Evolutionary conservation across 2,329 filamentous ascomycete species (phyloP).

Genomic region (Diaporthe destruens): DNA sequence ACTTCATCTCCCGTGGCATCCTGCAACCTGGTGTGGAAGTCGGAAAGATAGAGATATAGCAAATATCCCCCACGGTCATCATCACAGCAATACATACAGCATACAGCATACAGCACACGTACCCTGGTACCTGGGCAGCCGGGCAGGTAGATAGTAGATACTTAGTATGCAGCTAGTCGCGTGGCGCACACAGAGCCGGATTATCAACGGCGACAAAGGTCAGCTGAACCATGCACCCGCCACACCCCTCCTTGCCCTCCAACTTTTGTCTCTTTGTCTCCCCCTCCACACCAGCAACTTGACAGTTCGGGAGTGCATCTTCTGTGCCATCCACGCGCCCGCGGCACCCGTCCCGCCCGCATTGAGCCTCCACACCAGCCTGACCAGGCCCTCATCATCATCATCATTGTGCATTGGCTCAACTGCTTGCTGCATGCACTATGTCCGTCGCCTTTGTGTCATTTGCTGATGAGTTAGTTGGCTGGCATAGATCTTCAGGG

Average conservation of each 20-base stretch:
- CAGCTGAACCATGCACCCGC: constrained; percentile 10
- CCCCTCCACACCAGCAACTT: constrained; percentile 8
- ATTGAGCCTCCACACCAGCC: not conserved
- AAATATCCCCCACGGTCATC: not conserved
- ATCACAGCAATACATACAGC: not conserved
- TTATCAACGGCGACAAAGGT: constrained; percentile 5
- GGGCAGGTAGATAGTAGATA: no score
- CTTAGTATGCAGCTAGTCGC: constrained; percentile 14
- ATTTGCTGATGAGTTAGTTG: constrained; percentile 6
- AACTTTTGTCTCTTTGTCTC: no score
- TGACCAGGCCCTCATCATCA: no score
- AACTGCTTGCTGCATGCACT: not conserved
- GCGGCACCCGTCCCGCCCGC: constrained; percentile 13
- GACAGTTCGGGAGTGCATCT: not conserved
- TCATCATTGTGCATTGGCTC: constrained; percentile 19
- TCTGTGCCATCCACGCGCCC: not conserved
- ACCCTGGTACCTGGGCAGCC: no score
- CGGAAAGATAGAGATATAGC: not conserved
- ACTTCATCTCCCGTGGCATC: not conserved
- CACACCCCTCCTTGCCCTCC: not conserved
- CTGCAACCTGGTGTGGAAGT: constrained; percentile 8
- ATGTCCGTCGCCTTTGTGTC: not conserved
- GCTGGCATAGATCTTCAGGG: no score
- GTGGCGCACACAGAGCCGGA: constrained; percentile 13
- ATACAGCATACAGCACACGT: no score